phyloP scores from a whole-genome alignment of 2,329 filamentous ascomycete genomes.

The Myriosclerotinia scirpicola region DNA sequence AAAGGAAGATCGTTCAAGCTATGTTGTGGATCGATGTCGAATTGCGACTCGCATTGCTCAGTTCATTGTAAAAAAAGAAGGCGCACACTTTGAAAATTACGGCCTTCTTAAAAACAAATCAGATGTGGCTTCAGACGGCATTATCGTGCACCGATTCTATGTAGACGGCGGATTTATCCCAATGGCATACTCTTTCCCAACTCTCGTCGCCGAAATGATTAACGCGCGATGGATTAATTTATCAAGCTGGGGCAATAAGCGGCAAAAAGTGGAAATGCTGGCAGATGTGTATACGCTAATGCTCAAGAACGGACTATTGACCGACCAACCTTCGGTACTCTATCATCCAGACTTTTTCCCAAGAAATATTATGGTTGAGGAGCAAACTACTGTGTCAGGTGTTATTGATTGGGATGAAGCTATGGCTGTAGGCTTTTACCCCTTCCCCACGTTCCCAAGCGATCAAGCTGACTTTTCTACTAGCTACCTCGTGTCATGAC shows the following conservation, averaged over 20 bases:
- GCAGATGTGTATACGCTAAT: background rate
- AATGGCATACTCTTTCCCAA: rapidly evolving
- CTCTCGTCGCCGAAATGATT: rapidly evolving
- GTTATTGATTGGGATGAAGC: constrained; percentile 1
- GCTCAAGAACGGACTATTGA: background rate
- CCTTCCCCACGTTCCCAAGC: background rate
- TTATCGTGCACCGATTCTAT: background rate
- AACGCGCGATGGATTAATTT: rapidly evolving
- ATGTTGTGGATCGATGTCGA: too few species aligned
- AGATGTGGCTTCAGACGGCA: background rate
- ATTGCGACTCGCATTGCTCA: background rate
- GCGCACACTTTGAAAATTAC: background rate
- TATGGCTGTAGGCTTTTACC: background rate
- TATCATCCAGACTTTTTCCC: constrained; percentile 10
- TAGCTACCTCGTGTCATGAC: constrained; percentile 11
- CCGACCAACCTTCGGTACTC: background rate
- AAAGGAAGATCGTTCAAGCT: too few species aligned
- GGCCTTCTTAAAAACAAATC: background rate
- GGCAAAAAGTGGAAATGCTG: background rate
- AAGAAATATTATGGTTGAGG: background rate
- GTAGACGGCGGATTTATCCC: background rate
- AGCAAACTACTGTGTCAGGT: background rate
- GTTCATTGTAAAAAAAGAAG: background rate
- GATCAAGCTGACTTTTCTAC: background rate
- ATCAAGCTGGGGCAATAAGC: too few species aligned